phyloP scores from a whole-genome alignment of 2,329 filamentous ascomycete species.

The Xylaria digitata region DNA sequence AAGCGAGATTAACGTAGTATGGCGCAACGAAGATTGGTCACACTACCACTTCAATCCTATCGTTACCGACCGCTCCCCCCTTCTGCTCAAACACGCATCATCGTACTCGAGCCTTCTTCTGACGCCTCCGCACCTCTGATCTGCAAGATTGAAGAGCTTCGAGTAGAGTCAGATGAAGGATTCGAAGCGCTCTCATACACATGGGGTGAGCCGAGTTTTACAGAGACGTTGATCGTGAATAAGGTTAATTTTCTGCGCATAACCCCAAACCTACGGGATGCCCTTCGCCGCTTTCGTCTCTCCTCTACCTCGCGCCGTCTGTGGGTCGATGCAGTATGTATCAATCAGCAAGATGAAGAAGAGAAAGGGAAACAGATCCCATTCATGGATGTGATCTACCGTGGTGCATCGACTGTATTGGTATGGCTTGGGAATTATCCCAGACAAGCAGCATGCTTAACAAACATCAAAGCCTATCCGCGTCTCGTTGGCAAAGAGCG shows the following conservation, averaged over 20 bases:
- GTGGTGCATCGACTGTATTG: conserved; percentile 21
- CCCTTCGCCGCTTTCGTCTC: conserved; percentile 21
- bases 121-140: conserved; percentile 11
- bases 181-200: conserved; percentile 27
- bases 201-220: conserved; percentile 22
- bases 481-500: conserved; percentile 15
- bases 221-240: conserved; percentile 14
- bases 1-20: not conserved
- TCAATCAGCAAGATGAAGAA: conserved; percentile 26
- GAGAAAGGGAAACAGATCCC: conserved; percentile 31
- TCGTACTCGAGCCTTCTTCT: conserved; percentile 14
- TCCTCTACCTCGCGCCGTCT: conserved; percentile 5
- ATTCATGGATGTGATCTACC: conserved; percentile 28
- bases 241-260: conserved; percentile 13
- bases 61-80: conserved; percentile 15
- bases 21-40: not conserved
- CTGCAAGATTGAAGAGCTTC: conserved; percentile 15
- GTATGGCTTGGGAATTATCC: conserved; percentile 32
- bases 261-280: conserved; percentile 26
- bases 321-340: conserved; percentile 27
- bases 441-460: conserved; percentile 19
- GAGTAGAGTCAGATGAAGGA: conserved; percentile 2
- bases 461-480: conserved; percentile 11
- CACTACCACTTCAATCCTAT: conserved; percentile 14
- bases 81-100: conserved; percentile 23